Conservation (phyloP, 2,329 filamentous ascomycete genomes). For the Cladosporium sp. region DNA sequence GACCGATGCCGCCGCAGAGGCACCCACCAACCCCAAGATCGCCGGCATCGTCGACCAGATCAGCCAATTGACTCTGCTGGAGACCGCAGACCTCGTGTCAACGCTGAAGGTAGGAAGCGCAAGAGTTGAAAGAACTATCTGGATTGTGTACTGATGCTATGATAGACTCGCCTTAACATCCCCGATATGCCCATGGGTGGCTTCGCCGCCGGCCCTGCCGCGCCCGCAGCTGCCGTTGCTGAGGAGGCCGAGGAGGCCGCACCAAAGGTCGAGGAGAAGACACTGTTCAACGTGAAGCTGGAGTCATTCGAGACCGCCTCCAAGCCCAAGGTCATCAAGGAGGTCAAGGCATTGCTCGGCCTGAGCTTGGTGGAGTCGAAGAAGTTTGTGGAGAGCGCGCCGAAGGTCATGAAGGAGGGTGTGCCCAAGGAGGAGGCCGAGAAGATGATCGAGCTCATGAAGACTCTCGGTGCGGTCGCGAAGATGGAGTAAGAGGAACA, state of each 20-base stretch:
- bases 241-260: slow-evolving; percentile 80
- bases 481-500: slow-evolving; percentile 70
- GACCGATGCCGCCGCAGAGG: slow-evolving; percentile 55
- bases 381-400: slow-evolving; percentile 98
- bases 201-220: slow-evolving; percentile 64
- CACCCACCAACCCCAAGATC: slow-evolving; percentile 76
- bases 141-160: slow-evolving; percentile 7
- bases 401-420: slow-evolving; percentile 98
- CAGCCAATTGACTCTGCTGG: slow-evolving; percentile 92
- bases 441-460: slow-evolving; percentile 95
- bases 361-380: slow-evolving; percentile 97
- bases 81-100: slow-evolving; percentile 93
- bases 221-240: slow-evolving; percentile 56
- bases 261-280: slow-evolving; percentile 86
- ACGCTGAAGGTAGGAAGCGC: slow-evolving; percentile 72
- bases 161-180: slow-evolving; percentile 87
- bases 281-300: slow-evolving; percentile 94
- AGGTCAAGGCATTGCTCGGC: slow-evolving; percentile 94
- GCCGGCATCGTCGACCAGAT: slow-evolving; percentile 95
- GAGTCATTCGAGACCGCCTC: slow-evolving; percentile 78
- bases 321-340: slow-evolving; percentile 99
- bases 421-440: slow-evolving; percentile 98
- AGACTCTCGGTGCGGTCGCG: slow-evolving; percentile 84
- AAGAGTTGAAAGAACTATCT: background rate
- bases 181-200: slow-evolving; percentile 94